Base-by-base conservation (phyloP, 441 rosid species). In the Gossypium trilobum region DNA sequence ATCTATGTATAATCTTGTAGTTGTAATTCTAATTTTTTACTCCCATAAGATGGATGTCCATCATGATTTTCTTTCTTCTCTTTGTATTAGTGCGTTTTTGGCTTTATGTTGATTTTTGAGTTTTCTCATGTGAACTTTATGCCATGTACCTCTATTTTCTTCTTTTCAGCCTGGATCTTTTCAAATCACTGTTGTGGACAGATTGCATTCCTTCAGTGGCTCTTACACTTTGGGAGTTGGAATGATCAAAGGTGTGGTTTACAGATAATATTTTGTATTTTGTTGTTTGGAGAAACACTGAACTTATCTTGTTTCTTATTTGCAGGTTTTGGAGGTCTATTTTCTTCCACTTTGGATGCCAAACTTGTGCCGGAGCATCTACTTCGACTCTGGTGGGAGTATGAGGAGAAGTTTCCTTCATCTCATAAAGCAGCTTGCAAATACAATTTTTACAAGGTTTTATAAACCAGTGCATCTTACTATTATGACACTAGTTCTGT, bases 371-470 rank as follows among this genome's bases (percentile, higher is more conserved):
- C 93, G 31, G 99, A 95, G 86, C 96, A 93, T 81, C 58, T 90
- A 68, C 87, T 95, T 74, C 88, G 90, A 62, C 86, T 92, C 75
- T 85, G 88, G 84, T 73, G 87, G 73, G 92, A 90, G 83, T 84
- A 90, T 74, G 81, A 90, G 48, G 78, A 56, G 51, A 70, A 66
- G 66, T 82, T 78, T 80, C 78, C 78, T 80, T 79, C 85, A 48
- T 36, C 82, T 77, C 72, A 63, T 70, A 80, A 77, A 69, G 76
- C 83, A 73, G 81, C 84, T 67, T 23, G 70, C 58, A 83, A 77
- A 81, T 89, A 87, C 83, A 95, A 93, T 71, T 95, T 91, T 82
- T 95, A 93, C 77, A 95, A 95, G 99, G 99, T 95, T 79, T 78
- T 70, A 54, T 14, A 74, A 36, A 2, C 44, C 67, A 72, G 44